Evolutionary conservation across 139 green algal genomes (phyloP).

Genomic region (Chlamydomonas sphaeroides): DNA sequence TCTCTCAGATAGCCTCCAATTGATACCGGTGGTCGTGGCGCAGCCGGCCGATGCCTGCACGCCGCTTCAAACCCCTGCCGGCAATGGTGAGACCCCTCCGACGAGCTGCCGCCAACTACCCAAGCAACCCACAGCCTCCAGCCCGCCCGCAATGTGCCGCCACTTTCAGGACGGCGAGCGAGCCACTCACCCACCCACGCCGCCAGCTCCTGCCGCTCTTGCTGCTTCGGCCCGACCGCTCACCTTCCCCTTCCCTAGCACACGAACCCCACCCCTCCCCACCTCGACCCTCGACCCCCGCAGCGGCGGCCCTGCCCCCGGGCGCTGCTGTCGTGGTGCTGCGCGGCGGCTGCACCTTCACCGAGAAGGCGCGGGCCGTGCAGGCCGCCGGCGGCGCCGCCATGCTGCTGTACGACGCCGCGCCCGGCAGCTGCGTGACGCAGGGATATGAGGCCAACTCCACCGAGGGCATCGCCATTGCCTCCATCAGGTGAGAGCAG

Average conservation of each 20-base stretch:
- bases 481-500: slow-evolving; percentile 53
- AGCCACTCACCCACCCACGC: too few relatives aligned
- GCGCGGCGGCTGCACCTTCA: slow-evolving; percentile 75
- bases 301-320: neutral
- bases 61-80: neutral
- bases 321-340: slow-evolving; percentile 59
- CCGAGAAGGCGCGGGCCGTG: slow-evolving; percentile 64
- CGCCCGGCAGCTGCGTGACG: slow-evolving; percentile 60
- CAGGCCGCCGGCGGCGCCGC: slow-evolving; percentile 54
- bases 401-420: slow-evolving; percentile 73
- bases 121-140: too few relatives aligned
- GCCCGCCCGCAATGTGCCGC: too few relatives aligned
- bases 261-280: too few relatives aligned
- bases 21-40: neutral
- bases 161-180: too few relatives aligned
- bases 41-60: neutral
- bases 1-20: neutral
- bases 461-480: neutral
- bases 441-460: slow-evolving; percentile 52
- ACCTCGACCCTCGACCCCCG: too few relatives aligned
- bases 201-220: too few relatives aligned
- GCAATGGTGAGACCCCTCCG: slow-evolving; percentile 5
- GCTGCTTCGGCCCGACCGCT: too few relatives aligned
- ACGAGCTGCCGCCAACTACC: too few relatives aligned
- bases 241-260: too few relatives aligned